Evolutionary conservation across 2,329 filamentous ascomycete genomes (phyloP).

Genomic region (Aspergillus amoenus): DNA sequence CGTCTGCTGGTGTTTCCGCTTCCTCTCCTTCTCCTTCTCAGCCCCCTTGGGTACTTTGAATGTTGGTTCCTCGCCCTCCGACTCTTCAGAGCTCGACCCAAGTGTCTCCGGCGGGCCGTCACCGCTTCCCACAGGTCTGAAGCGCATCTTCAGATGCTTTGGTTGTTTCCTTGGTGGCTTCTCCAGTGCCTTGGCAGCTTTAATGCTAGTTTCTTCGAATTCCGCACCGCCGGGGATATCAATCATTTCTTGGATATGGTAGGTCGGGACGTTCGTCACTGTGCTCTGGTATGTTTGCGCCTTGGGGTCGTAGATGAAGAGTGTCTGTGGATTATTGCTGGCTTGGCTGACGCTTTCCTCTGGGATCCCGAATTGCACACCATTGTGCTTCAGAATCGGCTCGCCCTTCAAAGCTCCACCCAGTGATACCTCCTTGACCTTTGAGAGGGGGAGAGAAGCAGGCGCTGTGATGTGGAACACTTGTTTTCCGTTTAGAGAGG

Average conservation of each 20-base stretch:
- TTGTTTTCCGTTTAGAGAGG: slow-evolving; percentile 45
- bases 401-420: slow-evolving; percentile 41
- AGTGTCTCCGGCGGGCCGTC: slow-evolving; percentile 33
- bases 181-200: slow-evolving; percentile 27
- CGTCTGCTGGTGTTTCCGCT: slow-evolving; percentile 38
- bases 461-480: slow-evolving; percentile 51
- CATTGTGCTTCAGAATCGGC: slow-evolving; percentile 43
- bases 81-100: slow-evolving; percentile 39
- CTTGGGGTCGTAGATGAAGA: slow-evolving; percentile 39
- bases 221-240: slow-evolving; percentile 28
- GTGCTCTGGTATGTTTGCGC: slow-evolving; percentile 34
- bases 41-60: slow-evolving; percentile 31
- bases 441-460: slow-evolving; percentile 42
- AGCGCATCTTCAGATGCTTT: slow-evolving; percentile 46
- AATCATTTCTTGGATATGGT: slow-evolving; percentile 39
- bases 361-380: slow-evolving; percentile 43
- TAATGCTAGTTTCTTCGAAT: slow-evolving; percentile 24
- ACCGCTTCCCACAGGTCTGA: slow-evolving; percentile 43
- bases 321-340: slow-evolving; percentile 28
- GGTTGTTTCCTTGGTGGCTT: slow-evolving; percentile 43
- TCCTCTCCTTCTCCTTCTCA: slow-evolving; percentile 33
- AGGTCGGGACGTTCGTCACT: slow-evolving; percentile 30
- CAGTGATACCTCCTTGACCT: slow-evolving; percentile 46
- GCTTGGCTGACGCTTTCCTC: slow-evolving; percentile 31
- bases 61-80: slow-evolving; percentile 33